Percentiles rank a stretch among this genome's conserved stretches.
Conservation (phyloP, 2,329 filamentous ascomycete genomes). For the Neocatenulostroma microsporum region DNA sequence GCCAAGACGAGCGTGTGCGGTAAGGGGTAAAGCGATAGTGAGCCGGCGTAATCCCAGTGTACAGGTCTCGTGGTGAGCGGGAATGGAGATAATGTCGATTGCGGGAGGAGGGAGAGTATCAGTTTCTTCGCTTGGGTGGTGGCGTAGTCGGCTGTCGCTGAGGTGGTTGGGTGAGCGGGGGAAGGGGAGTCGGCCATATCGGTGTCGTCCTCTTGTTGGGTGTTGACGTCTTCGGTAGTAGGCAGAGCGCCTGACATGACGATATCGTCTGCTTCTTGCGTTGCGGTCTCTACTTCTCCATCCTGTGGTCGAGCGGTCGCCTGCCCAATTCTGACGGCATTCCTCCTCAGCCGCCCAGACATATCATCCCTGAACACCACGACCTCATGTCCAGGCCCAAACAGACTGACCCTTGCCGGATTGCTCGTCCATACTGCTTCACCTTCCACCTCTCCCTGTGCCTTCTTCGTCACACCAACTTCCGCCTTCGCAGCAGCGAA, state of each 20-base stretch:
- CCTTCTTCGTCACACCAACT: constrained; percentile 41
- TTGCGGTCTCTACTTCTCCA: constrained; percentile 4
- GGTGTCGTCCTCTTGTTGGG: constrained; percentile 16
- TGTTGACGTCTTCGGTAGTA: constrained; percentile 12
- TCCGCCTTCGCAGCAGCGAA: constrained; percentile 68
- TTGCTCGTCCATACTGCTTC: constrained; percentile 85
- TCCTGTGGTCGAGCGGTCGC: constrained; percentile 27
- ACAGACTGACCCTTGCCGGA: constrained; percentile 71
- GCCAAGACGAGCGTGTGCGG: constrained; percentile 77
- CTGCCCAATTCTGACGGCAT: constrained; percentile 61
- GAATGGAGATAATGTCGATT: constrained; percentile 83
- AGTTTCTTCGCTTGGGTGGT: constrained; percentile 37
- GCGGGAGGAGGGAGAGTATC: constrained; percentile 85
- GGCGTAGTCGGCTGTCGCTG: constrained; percentile 13
- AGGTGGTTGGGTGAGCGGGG: no score
- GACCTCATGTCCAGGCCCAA: constrained; percentile 81
- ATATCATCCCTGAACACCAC: constrained; percentile 84
- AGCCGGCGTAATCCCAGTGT: constrained; percentile 73
- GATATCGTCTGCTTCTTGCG: constrained; percentile 23
- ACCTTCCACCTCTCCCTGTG: constrained; percentile 54
- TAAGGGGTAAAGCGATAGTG: constrained; percentile 77
- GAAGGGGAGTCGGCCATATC: no score
- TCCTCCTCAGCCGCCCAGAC: constrained; percentile 67
- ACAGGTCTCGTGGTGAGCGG: constrained; percentile 69
- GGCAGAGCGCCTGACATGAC: constrained; percentile 25